Percentiles rank a stretch among this genome's conserved stretches.
Evolutionary conservation across 1,284 basidiomycete species (phyloP).

Genomic region (Ceratobasidium sp.): DNA sequence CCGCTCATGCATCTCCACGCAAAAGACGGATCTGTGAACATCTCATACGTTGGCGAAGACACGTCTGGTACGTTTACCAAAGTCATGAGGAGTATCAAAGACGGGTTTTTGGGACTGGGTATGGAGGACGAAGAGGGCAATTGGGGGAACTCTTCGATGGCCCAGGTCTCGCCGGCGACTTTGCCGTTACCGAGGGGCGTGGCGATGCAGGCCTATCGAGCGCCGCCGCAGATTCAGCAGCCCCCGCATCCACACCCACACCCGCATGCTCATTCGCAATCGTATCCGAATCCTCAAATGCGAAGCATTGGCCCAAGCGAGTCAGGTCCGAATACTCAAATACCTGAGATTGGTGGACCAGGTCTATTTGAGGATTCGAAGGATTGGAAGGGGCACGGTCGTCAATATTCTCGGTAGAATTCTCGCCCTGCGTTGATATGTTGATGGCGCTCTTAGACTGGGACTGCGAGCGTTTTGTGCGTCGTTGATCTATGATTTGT

Average conservation of each 20-base stretch:
- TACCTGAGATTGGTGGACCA: constrained; percentile 1
- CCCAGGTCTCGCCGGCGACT: background rate
- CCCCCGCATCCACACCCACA: background rate
- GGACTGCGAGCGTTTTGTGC: background rate
- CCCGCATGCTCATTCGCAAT: background rate
- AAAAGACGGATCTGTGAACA: constrained; percentile 27
- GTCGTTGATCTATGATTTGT: background rate
- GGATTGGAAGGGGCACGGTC: background rate
- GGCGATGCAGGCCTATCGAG: constrained; percentile 26
- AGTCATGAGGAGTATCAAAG: constrained; percentile 37
- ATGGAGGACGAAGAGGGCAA: constrained; percentile 15
- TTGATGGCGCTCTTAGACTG: background rate
- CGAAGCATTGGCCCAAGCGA: background rate
- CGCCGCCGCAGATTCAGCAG: background rate
- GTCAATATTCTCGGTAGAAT: background rate
- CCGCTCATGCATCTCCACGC: constrained; percentile 23
- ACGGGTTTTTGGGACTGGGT: constrained; percentile 16
- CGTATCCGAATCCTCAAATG: background rate
- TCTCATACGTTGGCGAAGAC: constrained; percentile 32
- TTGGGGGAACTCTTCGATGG: background rate
- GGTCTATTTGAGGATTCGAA: constrained; percentile 5
- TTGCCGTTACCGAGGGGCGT: constrained; percentile 9
- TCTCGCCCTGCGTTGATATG: background rate
- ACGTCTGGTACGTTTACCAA: constrained; percentile 39
- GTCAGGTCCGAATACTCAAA: background rate